Evolutionary conservation across 441 rosid species (phyloP).

Genomic region (Mallotus japonicus): DNA sequence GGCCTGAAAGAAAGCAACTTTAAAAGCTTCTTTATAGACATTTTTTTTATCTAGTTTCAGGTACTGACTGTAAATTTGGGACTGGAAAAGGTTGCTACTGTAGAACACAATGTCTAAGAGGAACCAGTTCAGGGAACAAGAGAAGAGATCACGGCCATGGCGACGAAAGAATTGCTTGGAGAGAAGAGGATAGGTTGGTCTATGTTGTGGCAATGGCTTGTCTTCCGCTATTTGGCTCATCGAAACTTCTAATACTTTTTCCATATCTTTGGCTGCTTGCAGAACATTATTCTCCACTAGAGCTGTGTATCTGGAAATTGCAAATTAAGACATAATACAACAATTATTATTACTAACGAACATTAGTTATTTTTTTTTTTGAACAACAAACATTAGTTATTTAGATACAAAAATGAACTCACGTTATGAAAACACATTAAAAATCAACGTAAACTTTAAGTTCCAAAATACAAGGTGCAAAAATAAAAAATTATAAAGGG

Average conservation of each 20-base stretch:
- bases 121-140: constrained; percentile 58
- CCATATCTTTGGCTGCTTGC: constrained; percentile 72
- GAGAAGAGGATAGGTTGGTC: constrained; percentile 43
- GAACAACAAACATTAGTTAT: too few species aligned
- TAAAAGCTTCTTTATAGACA: constrained; percentile 39
- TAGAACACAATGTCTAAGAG: constrained; percentile 63
- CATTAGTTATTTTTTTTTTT: too few species aligned
- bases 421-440: not conserved
- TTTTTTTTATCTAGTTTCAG: not conserved
- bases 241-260: constrained; percentile 45
- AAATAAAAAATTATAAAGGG: too few species aligned
- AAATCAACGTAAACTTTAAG: too few species aligned
- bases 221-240: constrained; percentile 44
- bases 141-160: constrained; percentile 64
- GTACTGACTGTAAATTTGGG: constrained; percentile 36
- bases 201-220: constrained; percentile 12
- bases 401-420: too few species aligned
- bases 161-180: constrained; percentile 50
- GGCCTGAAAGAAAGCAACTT: constrained; percentile 43
- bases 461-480: too few species aligned
- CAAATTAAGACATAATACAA: too few species aligned
- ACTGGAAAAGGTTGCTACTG: constrained; percentile 55
- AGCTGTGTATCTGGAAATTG: constrained; percentile 55
- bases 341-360: too few species aligned
- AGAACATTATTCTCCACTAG: constrained; percentile 52